phyloP scores from a whole-genome alignment of 2,329 filamentous ascomycete species.

The Fusarium verticillioides region DNA sequence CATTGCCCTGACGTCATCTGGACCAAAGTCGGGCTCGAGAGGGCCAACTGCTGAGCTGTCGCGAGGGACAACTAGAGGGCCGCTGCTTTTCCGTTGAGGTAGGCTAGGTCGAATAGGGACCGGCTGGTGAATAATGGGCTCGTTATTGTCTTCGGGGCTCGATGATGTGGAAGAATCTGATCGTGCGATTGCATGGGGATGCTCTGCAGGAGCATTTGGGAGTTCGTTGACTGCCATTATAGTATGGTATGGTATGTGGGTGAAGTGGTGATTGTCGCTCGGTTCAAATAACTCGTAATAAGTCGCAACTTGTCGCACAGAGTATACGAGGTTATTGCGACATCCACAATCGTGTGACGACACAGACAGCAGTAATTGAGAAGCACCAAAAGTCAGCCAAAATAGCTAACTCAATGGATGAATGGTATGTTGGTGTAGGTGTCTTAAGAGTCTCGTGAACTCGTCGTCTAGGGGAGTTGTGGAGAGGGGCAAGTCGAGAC shows the following conservation, averaged over 20 bases:
- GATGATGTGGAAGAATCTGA: conserved; percentile 51
- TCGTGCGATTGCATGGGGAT: conserved; percentile 51
- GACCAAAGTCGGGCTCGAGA: conserved; percentile 79
- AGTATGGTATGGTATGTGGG: conserved; percentile 1
- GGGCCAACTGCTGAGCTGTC: conserved; percentile 80
- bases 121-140: conserved; percentile 60
- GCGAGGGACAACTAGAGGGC: conserved; percentile 83
- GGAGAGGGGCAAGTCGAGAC: conserved; percentile 32
- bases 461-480: conserved; percentile 6
- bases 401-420: background rate
- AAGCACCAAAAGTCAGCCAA: background rate
- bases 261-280: background rate
- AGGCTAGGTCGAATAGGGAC: conserved; percentile 72
- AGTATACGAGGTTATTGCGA: conserved; percentile 10
- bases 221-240: conserved; percentile 43
- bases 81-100: conserved; percentile 80
- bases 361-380: conserved; percentile 2
- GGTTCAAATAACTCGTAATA: background rate
- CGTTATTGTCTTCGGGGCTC: conserved; percentile 50
- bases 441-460: conserved; percentile 20
- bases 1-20: conserved; percentile 93
- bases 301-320: conserved; percentile 25
- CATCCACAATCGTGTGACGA: conserved; percentile 10
- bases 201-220: conserved; percentile 38
- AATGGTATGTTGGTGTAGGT: conserved; percentile 15